Evolutionary conservation across 805 yeast species (phyloP).

Genomic region (Saturnispora gosingensis): DNA sequence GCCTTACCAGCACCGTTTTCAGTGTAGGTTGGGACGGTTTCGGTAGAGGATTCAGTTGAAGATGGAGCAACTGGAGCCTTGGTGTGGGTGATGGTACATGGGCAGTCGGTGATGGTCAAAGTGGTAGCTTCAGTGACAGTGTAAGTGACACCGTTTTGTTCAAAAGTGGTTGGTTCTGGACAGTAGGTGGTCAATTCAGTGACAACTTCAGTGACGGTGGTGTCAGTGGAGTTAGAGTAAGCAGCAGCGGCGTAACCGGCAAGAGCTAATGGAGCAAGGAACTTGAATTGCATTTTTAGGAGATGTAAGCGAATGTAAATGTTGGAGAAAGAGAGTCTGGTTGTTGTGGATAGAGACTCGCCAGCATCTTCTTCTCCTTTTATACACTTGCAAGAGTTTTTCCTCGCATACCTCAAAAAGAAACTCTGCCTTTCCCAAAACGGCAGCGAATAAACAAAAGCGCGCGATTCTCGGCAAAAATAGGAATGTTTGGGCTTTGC

Average conservation of each 20-base stretch:
- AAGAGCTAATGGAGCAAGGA: slow-evolving; percentile 28
- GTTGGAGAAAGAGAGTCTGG: not conserved
- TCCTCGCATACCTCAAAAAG: not conserved
- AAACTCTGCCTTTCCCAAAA: not conserved
- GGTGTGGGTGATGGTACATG: slow-evolving; percentile 52
- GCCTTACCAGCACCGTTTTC: slow-evolving; percentile 29
- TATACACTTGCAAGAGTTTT: not conserved
- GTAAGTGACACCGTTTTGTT: slow-evolving; percentile 59
- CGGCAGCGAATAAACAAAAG: not conserved
- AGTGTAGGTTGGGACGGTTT: slow-evolving; percentile 16
- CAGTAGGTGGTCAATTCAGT: slow-evolving; percentile 76
- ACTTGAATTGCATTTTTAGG: slow-evolving; percentile 28
- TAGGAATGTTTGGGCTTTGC: not conserved
- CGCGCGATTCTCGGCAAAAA: not conserved
- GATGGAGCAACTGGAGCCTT: slow-evolving; percentile 19
- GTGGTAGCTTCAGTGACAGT: slow-evolving; percentile 74
- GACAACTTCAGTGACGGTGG: slow-evolving; percentile 43
- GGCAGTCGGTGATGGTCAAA: slow-evolving; percentile 77
- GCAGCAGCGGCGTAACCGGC: slow-evolving; percentile 36
- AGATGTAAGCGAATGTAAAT: slow-evolving; percentile 1
- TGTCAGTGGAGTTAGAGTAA: slow-evolving; percentile 38
- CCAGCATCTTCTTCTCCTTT: not conserved
- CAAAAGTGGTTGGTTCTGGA: slow-evolving; percentile 61
- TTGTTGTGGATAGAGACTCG: not conserved
- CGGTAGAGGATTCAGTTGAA: slow-evolving; percentile 13